These are phyloP conservation scores for Zygosaccharomyces pseudorouxii DNA, from an alignment of 805 yeast genomes.

Conservation along the genomic window DNA sequence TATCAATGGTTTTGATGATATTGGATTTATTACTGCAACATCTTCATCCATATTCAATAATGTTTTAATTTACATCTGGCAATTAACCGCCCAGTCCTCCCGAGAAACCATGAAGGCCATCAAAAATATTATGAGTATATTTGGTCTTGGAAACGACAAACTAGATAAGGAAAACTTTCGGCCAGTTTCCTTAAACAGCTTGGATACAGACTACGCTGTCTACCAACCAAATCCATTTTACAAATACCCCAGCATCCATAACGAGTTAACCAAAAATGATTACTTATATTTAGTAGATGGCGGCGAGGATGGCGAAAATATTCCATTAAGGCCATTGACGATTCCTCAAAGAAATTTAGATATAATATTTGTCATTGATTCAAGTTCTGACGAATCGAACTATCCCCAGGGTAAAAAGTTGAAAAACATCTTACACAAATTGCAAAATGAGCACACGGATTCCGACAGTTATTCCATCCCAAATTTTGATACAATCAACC, in stretches of 20 bases:
- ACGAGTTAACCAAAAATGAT: conserved; percentile 29
- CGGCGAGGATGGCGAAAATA: conserved; percentile 71
- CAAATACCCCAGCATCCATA: conserved; percentile 22
- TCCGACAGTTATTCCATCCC: conserved; percentile 10
- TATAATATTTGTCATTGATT: conserved; percentile 57
- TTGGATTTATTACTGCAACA: conserved; percentile 57
- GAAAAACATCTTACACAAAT: conserved; percentile 32
- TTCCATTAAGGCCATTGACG: conserved; percentile 62
- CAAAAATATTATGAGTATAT: conserved; percentile 30
- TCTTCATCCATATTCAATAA: conserved; percentile 60
- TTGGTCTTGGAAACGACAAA: conserved; percentile 18
- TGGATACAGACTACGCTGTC: conserved; percentile 48
- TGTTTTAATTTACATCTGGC: conserved; percentile 47
- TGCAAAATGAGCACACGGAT: conserved; percentile 8
- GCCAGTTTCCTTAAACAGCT: conserved; percentile 4
- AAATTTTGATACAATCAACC: conserved; percentile 24
- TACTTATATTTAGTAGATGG: conserved; percentile 61
- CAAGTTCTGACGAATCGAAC: conserved; percentile 48
- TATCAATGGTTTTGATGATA: conserved; percentile 50
- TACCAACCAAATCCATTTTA: conserved; percentile 61
- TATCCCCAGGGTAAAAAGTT: conserved; percentile 59
- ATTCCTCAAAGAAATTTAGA: conserved; percentile 60
- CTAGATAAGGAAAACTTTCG: neutral
- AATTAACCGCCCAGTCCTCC: conserved; percentile 32
- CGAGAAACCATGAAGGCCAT: conserved; percentile 35